phyloP scores from a whole-genome alignment of 371 early-diverging fungal species.

The Zychaea mexicana region DNA sequence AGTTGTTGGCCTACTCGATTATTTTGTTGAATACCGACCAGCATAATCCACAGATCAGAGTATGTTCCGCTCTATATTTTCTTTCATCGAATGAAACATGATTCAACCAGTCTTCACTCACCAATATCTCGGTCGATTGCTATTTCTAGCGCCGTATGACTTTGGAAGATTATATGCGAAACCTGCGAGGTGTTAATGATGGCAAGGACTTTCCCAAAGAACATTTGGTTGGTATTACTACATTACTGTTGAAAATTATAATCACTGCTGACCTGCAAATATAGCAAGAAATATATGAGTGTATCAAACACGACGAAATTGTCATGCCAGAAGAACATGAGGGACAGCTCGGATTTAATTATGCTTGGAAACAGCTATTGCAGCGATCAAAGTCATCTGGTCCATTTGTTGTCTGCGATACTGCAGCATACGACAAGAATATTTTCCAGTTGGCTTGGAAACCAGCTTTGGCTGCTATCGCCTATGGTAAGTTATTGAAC shows the following conservation, averaged over 20 bases:
- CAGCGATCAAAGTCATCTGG: constrained; percentile 55
- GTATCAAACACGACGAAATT: constrained; percentile 80
- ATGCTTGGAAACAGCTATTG: constrained; percentile 91
- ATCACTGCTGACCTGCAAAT: neutral
- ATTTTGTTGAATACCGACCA: constrained; percentile 96
- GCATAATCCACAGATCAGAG: constrained; percentile 85
- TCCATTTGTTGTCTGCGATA: constrained; percentile 48
- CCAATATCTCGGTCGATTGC: neutral
- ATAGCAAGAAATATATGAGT: constrained; percentile 68
- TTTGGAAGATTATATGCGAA: constrained; percentile 83
- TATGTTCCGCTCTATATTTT: constrained; percentile 17
- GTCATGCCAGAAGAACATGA: constrained; percentile 92
- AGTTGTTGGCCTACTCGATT: constrained; percentile 85
- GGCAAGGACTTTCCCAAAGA: constrained; percentile 69
- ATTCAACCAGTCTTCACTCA: too few species aligned
- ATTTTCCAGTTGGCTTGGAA: constrained; percentile 66
- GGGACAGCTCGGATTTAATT: constrained; percentile 92
- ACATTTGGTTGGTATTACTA: constrained; percentile 66
- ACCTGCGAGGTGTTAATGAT: constrained; percentile 79
- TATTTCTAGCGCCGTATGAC: constrained; percentile 72
- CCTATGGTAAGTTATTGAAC: constrained; percentile 53
- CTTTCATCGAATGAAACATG: neutral
- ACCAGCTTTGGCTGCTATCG: constrained; percentile 66
- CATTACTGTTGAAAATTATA: too few species aligned
- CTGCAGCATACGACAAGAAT: constrained; percentile 65